Percentiles rank a stretch among this genome's conserved stretches.
phyloP scores from a whole-genome alignment of 352 stramenopile genomes.

The Globisporangium recalcitrans region DNA sequence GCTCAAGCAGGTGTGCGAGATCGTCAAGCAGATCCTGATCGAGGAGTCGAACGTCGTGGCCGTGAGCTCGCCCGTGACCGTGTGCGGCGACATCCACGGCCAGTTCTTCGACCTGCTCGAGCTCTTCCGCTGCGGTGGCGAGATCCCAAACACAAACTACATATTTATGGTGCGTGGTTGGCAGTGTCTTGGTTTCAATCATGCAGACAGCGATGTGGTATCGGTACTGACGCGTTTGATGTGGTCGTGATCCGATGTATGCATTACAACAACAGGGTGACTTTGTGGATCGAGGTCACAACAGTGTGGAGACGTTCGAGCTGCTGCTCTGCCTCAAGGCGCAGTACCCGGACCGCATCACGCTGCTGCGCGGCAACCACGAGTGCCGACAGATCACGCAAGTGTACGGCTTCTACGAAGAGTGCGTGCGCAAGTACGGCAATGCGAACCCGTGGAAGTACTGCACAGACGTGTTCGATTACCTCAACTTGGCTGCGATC shows the following conservation, averaged over 20 bases:
- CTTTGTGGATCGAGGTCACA: constrained; percentile 88
- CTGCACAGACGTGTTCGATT: constrained; percentile 96
- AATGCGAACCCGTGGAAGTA: constrained; percentile 96
- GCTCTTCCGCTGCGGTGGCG: constrained; percentile 82
- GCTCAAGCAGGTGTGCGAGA: constrained; percentile 87
- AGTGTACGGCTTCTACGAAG: constrained; percentile 97
- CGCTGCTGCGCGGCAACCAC: constrained; percentile 85
- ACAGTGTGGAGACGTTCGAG: constrained; percentile 89
- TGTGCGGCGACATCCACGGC: constrained; percentile 88
- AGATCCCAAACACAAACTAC: constrained; percentile 87
- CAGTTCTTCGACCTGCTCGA: constrained; percentile 89
- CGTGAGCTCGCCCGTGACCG: constrained; percentile 85
- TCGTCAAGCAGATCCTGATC: constrained; percentile 89
- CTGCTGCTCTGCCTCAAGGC: constrained; percentile 85
- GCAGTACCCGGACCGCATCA: constrained; percentile 85
- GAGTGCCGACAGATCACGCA: constrained; percentile 95
- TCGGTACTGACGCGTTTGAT: too few relatives aligned
- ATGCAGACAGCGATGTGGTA: too few relatives aligned
- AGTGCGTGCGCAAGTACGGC: constrained; percentile 96
- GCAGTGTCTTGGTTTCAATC: background rate
- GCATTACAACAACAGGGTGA: constrained; percentile 46
- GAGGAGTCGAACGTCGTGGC: constrained; percentile 90
- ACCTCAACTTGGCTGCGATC: constrained; percentile 92
- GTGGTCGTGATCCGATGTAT: background rate
- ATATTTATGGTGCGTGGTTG: constrained; percentile 76